Conservation (phyloP, 768 basidiomycete species). For the Boletus rubroflammeus region DNA sequence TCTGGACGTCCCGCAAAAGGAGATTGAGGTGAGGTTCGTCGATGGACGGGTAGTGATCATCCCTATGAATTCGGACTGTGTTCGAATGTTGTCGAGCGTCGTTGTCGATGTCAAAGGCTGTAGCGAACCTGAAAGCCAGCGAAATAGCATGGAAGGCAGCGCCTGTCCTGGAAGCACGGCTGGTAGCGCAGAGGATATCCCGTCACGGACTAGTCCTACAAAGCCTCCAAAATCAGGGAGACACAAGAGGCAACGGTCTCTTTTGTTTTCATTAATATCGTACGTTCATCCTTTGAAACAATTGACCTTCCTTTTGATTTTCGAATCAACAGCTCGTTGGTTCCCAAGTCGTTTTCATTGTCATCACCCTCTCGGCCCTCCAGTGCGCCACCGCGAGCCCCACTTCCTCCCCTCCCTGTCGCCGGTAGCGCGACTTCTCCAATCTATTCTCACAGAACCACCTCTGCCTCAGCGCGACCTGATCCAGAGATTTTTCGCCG, state of each 20-base stretch:
- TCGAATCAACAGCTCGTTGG: conserved; percentile 22
- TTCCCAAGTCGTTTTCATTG: conserved; percentile 32
- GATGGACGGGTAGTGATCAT: conserved; percentile 53
- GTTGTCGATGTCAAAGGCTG: conserved; percentile 50
- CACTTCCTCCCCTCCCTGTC: conserved; percentile 30
- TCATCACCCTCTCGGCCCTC: conserved; percentile 20
- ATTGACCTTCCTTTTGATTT: conserved; percentile 1
- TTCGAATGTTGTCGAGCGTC: conserved; percentile 48
- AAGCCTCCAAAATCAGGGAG: conserved; percentile 37
- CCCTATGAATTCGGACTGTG: conserved; percentile 41
- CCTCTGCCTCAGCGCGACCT: conserved; percentile 7
- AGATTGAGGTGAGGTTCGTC: conserved; percentile 52
- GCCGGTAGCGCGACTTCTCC: conserved; percentile 27
- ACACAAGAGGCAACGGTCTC: conserved; percentile 68
- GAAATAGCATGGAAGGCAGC: conserved; percentile 32
- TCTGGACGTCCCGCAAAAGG: conserved; percentile 50
- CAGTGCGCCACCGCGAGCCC: conserved; percentile 25
- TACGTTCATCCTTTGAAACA: conserved; percentile 23
- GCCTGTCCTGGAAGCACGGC: conserved; percentile 18
- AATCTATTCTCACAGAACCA: conserved; percentile 18
- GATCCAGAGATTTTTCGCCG: conserved; percentile 47
- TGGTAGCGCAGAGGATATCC: conserved; percentile 18
- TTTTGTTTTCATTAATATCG: conserved; percentile 68
- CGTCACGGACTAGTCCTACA: conserved; percentile 17
- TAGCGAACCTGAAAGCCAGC: conserved; percentile 32